Percentiles rank a stretch among this genome's conserved stretches.
These are phyloP conservation scores for Lentinula raphanica DNA, from an alignment of 768 basidiomycete species.

Conservation along the genomic window DNA sequence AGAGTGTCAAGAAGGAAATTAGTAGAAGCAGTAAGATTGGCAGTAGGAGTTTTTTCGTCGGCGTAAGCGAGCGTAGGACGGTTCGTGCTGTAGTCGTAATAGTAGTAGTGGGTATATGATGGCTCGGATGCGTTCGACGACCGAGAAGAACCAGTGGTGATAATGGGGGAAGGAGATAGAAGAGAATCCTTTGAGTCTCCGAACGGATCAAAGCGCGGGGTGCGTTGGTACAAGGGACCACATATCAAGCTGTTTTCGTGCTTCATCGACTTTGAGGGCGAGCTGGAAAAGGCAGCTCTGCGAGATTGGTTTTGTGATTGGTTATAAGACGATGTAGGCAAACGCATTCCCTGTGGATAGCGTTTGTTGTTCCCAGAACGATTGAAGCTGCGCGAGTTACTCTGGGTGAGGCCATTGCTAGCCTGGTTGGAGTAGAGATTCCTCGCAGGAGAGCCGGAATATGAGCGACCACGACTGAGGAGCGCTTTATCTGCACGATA, in stretches of 20 bases:
- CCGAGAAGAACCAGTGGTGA: neutral
- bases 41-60: constrained; percentile 3
- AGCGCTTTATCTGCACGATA: neutral
- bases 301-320: constrained; percentile 3
- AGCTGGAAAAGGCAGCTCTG: constrained; percentile 1
- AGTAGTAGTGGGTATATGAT: constrained; percentile 7
- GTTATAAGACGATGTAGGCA: constrained; percentile 1
- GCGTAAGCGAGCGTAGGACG: constrained; percentile 9
- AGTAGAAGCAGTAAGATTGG: constrained; percentile 4
- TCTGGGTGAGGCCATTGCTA: neutral
- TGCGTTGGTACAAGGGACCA: neutral
- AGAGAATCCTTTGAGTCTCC: neutral
- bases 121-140: neutral
- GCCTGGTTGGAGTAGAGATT: neutral
- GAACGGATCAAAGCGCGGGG: constrained; percentile 5
- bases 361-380: neutral
- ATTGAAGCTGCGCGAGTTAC: neutral
- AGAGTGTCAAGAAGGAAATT: constrained; percentile 4
- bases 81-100: constrained; percentile 7
- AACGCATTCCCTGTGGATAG: constrained; percentile 5
- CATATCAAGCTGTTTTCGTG: neutral
- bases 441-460: neutral
- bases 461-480: neutral
- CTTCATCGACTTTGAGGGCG: neutral
- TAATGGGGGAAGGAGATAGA: neutral